Conservation (phyloP, 768 basidiomycete species). For the Suillus variegatus region DNA sequence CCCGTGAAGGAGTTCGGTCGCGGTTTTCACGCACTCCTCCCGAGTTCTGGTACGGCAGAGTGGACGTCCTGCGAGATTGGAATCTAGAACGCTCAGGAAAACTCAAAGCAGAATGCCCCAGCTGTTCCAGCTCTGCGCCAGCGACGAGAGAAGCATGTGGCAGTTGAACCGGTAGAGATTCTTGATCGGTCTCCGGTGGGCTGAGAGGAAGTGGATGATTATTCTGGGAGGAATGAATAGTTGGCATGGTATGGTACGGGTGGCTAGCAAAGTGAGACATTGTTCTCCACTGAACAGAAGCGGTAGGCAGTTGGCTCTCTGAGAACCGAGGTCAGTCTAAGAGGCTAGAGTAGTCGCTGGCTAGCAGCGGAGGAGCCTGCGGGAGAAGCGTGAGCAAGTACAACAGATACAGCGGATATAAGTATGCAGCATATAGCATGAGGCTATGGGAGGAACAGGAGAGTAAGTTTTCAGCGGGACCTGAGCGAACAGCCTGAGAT, state of each 20-base stretch:
- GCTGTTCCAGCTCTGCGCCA: conserved; percentile 18
- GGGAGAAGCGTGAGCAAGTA: neutral
- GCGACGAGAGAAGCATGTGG: neutral
- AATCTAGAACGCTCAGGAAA: conserved; percentile 16
- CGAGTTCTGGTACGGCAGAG: conserved; percentile 57
- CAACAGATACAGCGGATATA: conserved; percentile 13
- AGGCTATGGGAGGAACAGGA: conserved; percentile 21
- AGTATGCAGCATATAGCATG: conserved; percentile 9
- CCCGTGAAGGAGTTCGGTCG: conserved; percentile 40
- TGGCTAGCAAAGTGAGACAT: conserved; percentile 48
- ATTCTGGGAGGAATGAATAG: conserved; percentile 35
- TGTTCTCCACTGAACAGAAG: neutral
- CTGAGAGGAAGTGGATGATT: conserved; percentile 31
- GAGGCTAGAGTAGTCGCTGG: conserved; percentile 3
- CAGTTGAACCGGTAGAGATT: conserved; percentile 7
- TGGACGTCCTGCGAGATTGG: conserved; percentile 47
- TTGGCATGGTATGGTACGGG: conserved; percentile 43
- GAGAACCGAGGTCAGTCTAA: conserved; percentile 1
- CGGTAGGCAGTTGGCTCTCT: neutral
- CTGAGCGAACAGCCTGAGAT: conserved; percentile 13
- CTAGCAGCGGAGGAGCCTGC: conserved; percentile 5
- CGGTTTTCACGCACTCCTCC: conserved; percentile 43
- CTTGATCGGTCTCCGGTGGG: conserved; percentile 42
- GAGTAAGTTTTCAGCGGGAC: conserved; percentile 18
- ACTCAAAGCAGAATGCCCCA: neutral